Percentiles rank a stretch among this genome's conserved stretches.
These are phyloP conservation scores for Albatrellus sp. DNA, from an alignment of 1,284 basidiomycete genomes.

Conservation along the genomic window DNA sequence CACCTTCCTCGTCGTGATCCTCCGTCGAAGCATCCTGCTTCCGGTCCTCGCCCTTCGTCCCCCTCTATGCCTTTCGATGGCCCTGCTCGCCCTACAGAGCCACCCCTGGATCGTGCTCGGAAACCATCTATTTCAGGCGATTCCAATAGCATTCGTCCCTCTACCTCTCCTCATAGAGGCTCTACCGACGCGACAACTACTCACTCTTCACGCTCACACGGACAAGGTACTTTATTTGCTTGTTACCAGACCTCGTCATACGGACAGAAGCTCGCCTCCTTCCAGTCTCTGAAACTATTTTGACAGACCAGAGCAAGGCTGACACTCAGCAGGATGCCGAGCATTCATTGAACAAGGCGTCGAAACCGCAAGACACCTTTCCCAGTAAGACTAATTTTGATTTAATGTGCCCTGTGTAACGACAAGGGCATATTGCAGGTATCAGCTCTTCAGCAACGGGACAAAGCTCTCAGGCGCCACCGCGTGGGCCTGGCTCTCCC, in stretches of 20 bases:
- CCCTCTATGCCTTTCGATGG: conserved; percentile 61
- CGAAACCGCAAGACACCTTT: conserved; percentile 10
- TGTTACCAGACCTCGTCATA: no score
- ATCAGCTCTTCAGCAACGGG: conserved; percentile 5
- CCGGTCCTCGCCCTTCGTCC: conserved; percentile 46
- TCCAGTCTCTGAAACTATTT: neutral
- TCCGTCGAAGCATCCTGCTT: conserved; percentile 19
- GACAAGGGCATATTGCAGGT: conserved; percentile 4
- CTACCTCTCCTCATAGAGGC: no score
- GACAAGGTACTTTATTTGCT: no score
- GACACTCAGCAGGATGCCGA: conserved; percentile 20
- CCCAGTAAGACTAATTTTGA: conserved; percentile 1
- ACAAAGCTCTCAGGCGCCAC: conserved; percentile 13
- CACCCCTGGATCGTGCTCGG: conserved; percentile 24
- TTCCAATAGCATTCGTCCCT: no score
- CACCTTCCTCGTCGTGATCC: conserved; percentile 20
- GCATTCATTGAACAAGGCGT: conserved; percentile 11
- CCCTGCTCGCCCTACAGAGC: conserved; percentile 29
- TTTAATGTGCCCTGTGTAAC: neutral
- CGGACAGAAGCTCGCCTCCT: neutral
- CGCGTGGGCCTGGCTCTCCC: conserved; percentile 23
- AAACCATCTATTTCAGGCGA: neutral
- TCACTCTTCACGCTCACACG: no score
- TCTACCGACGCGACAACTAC: no score
- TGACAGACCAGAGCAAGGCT: conserved; percentile 31